phyloP scores from a whole-genome alignment of 345 rosid genomes.

The Xanthoceras sorbifolium region DNA sequence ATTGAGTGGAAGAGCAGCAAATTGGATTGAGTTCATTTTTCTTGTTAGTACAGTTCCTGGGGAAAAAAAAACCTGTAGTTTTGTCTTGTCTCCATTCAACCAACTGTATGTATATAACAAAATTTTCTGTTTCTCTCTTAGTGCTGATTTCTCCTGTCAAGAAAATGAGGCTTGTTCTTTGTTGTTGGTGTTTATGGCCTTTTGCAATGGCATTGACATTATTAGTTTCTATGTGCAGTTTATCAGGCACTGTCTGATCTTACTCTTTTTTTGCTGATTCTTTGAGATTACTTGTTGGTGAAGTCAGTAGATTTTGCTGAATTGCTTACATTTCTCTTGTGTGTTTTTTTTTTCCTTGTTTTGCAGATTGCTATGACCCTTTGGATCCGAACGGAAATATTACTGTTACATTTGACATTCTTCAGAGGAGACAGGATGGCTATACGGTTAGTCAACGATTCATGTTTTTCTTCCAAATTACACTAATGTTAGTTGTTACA shows the following conservation, averaged over 20 bases:
- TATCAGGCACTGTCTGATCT: constrained; percentile 40
- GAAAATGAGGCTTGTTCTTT: constrained; percentile 23
- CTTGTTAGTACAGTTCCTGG: constrained; percentile 7
- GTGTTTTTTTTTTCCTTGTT: constrained; percentile 6
- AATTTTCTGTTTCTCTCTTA: background rate
- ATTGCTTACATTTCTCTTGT: background rate
- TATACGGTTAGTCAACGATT: constrained; percentile 45
- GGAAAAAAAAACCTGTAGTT: background rate
- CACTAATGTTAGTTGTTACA: background rate
- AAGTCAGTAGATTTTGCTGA: background rate
- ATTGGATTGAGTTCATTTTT: background rate
- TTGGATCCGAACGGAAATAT: constrained; percentile 63
- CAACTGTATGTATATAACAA: background rate
- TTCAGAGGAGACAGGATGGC: constrained; percentile 41
- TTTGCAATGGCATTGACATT: constrained; percentile 17
- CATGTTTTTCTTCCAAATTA: background rate
- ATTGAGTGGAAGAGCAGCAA: background rate
- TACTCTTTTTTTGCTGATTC: constrained; percentile 3
- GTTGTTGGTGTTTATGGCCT: background rate
- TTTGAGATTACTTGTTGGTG: background rate
- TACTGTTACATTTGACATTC: constrained; percentile 51
- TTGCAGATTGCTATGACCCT: constrained; percentile 65
- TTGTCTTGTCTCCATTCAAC: constrained; percentile 26
- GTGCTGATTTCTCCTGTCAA: background rate
- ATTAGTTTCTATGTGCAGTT: constrained; percentile 27